Base-by-base conservation (phyloP, 805 yeast genomes). In the Candida corydali region DNA sequence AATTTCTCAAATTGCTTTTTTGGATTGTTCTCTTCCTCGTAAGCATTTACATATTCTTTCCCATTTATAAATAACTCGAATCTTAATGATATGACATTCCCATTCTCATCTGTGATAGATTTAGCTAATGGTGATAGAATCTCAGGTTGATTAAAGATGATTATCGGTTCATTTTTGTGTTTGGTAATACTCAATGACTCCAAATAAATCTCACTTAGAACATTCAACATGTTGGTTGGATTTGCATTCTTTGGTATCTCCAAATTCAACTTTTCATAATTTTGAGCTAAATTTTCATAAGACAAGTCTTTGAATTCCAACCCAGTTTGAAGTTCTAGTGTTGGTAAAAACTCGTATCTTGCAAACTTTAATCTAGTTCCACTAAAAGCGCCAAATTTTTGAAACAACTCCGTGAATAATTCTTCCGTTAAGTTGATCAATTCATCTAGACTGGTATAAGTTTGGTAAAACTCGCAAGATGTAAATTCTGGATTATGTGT, bases 401-500 rank as follows among this genome's bases (percentile, higher is more conserved):
- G 22, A 27, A 72, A 60, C 0, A 83, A 55, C 4, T 45, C 51
- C 2, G 45, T 41, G 29, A 88, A 70, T 37, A 89, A 46, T 0
- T 63, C 60, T 49, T 86, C 83, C 1, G 94, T 81, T 23, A 80
- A 48, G 0, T 38, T 40, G 72, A 87, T 83, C 40, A 91, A 62
- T 18, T 84, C 84, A 0, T 75, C 73, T 45, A 93, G 61, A 8
- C 74, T 66, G 0, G 82, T 77, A 52, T 73, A 88, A 0, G 85
- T 71, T 49, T 82, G 84, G 55, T 91, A 91, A 49, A 87, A 85
- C 55, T 91, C 98, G 54, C 96, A 80, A 2, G 87, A 77, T 1
- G 95, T 82, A 55, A 89, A 91, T 52, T 91, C 98, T 0, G 96
- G 95, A 58, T 91, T 93, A 56, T 91, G 98, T 0, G 96, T 85